Conservation (phyloP, 352 stramenopile species). For the Phytophthora multivora region DNA sequence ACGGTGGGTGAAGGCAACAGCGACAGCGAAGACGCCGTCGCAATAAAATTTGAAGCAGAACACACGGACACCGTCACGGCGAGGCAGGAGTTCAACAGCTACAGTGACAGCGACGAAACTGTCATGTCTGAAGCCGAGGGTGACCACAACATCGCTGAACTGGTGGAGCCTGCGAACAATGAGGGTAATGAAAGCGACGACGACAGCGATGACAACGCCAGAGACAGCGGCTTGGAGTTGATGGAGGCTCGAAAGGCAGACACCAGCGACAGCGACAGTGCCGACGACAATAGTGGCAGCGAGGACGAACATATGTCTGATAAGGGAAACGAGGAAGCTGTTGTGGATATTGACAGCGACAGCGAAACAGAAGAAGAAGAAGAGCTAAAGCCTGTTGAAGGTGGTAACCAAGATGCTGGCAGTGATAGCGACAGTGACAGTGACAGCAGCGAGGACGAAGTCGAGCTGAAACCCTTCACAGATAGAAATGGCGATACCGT, state of each 20-base stretch:
- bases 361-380: background rate
- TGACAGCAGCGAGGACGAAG: conserved; percentile 10
- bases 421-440: background rate
- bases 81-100: background rate
- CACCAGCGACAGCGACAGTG: background rate
- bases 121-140: conserved; percentile 9
- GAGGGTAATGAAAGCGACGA: background rate
- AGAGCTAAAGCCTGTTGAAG: background rate
- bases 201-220: background rate
- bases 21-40: background rate
- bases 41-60: background rate
- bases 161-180: background rate
- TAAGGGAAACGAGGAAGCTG: background rate
- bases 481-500: background rate
- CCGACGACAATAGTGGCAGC: background rate
- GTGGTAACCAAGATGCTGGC: background rate
- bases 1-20: conserved; percentile 5
- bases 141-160: background rate
- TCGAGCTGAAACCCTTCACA: background rate
- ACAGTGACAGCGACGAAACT: conserved; percentile 6
- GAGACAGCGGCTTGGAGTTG: background rate
- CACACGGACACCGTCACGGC: background rate
- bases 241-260: background rate
- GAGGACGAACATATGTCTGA: background rate
- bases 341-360: background rate